Evolutionary conservation across 208 protist species (phyloP), one percentile per base, ranked within the genome.

Genomic region (Balamuthia mandrillaris): DNA sequence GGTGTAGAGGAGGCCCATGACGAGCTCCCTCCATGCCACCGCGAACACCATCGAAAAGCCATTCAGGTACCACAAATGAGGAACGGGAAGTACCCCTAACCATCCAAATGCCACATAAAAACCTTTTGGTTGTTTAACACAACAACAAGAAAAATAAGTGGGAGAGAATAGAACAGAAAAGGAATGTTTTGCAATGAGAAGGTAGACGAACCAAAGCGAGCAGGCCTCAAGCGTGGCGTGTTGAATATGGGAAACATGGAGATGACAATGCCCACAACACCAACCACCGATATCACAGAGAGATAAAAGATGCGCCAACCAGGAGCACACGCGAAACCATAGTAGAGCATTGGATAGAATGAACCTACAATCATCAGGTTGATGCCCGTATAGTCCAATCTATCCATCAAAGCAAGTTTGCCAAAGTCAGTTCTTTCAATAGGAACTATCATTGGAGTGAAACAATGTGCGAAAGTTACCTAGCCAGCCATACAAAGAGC

Each of bases 1-100:
- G 39, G 65, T 52, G 65, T 74, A 74, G 33, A 74, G 24, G 65
- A 74, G 27, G 65, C 65, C 65, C 65, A 74, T 74, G 41, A 74
- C 10, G 41, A 74, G 65, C 65, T 52, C 65, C 16, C 44, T 52
- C 1, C 65, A 42, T 35, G 41, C 65, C 7, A 74, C 35, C 21
- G 41, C 41, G 41, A 35, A 74, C 39, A 74, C 65, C 41, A 51
- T 52, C 35, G 10, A 42, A 9, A 74, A 9, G 65, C 65, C 65
- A 42, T 74, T 42, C 41, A 74, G 24, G 41, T 74, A 74, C 39
- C 44, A n/a, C 37, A 74, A n/a, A 24, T 74, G 65, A 6, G n/a
- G 41, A 3, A 74, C 65, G 21, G 65, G 65, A 9, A 74, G 10
- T 42, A 74, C 7, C 7, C 65, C 51, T 18, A 74, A 49, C 65